Base-by-base conservation (phyloP, 371 early-diverging fungal genomes). In the Mucor lusitanicus region DNA sequence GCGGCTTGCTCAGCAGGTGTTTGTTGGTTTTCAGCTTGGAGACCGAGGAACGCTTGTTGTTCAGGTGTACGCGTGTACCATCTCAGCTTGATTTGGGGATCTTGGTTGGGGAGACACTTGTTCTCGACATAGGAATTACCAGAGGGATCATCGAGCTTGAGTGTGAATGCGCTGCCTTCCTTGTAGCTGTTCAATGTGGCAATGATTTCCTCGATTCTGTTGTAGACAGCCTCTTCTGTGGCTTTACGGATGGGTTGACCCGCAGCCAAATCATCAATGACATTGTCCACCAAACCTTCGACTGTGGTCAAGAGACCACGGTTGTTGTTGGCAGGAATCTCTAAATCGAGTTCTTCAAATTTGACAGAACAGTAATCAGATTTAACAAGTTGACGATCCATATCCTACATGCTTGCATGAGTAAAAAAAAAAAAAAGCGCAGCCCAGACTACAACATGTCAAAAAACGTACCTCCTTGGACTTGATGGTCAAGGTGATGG, bases 41-140 rank as follows among this genome's bases (percentile, higher is more conserved):
- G 72, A 32, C 97, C 98, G 59, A 97, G 81, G 37, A 80, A 79
- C 33, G 86, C 87, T 65, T 92, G 85, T 80, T 95, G 92, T 68
- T 94, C 96, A 19, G 84, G 79, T 13, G 92, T 93, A 35, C 97
- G 88, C 23, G 72, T 76, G 76, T 92, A 96, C 64, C 85, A 76
- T 54, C 78, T 76, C 60, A 87, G 67, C 21, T 71, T 84, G 50
- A 97, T 77, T 71, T 93, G 88, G n/a, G 94, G 90, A 74, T 97
- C 98, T 57, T 81, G 75, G n/a, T 79, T 81, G 27, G 93, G 92
- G 46, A 80, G 62, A 75, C 83, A 81, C 23, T 74, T 79, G 79
- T 89, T 92, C 76, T 97, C 97, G 40, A 94, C 88, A 67, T 93
- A 97, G 32, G 92, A 92, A 85, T 97, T 97, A 46, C 98, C 98